These are phyloP conservation scores for Penicillium nucicola DNA, from an alignment of 495 filamentous ascomycete species.

Conservation along the genomic window DNA sequence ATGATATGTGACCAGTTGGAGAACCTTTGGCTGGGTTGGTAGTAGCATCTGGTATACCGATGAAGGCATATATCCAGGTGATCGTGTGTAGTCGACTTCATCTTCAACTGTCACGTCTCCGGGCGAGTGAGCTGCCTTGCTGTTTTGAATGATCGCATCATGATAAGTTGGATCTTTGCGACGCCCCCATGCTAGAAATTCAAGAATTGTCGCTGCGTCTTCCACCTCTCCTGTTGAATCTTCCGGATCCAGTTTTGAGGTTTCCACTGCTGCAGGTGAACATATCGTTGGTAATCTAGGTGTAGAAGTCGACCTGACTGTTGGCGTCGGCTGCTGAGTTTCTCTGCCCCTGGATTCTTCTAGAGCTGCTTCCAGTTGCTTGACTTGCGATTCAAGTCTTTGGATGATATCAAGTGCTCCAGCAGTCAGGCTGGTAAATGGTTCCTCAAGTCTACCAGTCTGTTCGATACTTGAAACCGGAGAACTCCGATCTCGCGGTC, in stretches of 20 bases:
- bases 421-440: no score
- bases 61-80: background rate
- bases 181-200: conserved; percentile 44
- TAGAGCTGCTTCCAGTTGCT: conserved; percentile 14
- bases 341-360: conserved; percentile 7
- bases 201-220: conserved; percentile 43
- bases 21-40: conserved; percentile 25
- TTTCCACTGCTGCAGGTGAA: background rate
- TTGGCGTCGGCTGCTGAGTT: background rate
- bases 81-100: conserved; percentile 10
- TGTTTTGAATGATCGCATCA: conserved; percentile 15
- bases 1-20: conserved; percentile 36
- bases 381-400: conserved; percentile 17
- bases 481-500: conserved; percentile 14
- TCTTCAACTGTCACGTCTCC: conserved; percentile 20
- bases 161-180: conserved; percentile 36
- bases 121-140: conserved; percentile 17
- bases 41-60: conserved; percentile 30
- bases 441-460: background rate
- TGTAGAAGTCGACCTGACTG: background rate
- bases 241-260: background rate
- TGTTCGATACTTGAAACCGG: conserved; percentile 9
- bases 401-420: conserved; percentile 5
- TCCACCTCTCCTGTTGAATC: conserved; percentile 22
- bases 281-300: background rate